Conservation (phyloP, 2,329 filamentous ascomycete species). For the Alternaria novae-zelandiae region DNA sequence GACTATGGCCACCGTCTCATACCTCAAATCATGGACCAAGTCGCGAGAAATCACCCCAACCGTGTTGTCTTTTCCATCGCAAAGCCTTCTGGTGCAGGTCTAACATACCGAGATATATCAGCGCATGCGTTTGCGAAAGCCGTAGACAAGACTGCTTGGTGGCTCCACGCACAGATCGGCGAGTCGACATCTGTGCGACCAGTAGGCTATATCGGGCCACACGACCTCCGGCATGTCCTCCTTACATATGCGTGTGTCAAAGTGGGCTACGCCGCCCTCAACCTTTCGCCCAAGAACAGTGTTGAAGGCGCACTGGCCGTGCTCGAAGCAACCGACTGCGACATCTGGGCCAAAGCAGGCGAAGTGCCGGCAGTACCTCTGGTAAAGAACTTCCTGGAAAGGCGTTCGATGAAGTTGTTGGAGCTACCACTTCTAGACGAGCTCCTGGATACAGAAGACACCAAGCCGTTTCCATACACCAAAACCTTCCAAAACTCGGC, state of each 20-base stretch:
- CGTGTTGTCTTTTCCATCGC: conserved; percentile 26
- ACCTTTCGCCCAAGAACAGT: conserved; percentile 30
- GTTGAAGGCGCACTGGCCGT: conserved; percentile 27
- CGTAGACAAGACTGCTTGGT: conserved; percentile 44
- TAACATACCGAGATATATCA: conserved; percentile 29
- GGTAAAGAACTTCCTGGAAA: conserved; percentile 13
- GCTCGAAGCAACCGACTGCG: conserved; percentile 23
- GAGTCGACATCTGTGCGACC: conserved; percentile 21
- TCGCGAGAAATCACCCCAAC: conserved; percentile 25
- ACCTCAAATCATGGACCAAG: conserved; percentile 29
- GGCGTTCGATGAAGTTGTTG: conserved; percentile 17
- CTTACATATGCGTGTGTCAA: conserved; percentile 49
- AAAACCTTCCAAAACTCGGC: conserved; percentile 29
- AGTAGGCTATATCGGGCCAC: conserved; percentile 35
- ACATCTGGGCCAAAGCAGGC: conserved; percentile 21
- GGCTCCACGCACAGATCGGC: conserved; percentile 33
- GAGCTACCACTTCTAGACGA: conserved; percentile 22
- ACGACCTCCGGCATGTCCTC: conserved; percentile 49
- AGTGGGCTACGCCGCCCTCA: conserved; percentile 43
- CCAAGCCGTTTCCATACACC: conserved; percentile 16
- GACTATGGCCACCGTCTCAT: conserved; percentile 26
- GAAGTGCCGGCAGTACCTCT: conserved; percentile 10
- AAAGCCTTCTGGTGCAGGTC: conserved; percentile 1
- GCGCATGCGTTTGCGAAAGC: conserved; percentile 39
- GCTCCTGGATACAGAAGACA: conserved; percentile 15